Conservation (phyloP, 768 basidiomycete genomes). For the Hericium erinaceus region DNA sequence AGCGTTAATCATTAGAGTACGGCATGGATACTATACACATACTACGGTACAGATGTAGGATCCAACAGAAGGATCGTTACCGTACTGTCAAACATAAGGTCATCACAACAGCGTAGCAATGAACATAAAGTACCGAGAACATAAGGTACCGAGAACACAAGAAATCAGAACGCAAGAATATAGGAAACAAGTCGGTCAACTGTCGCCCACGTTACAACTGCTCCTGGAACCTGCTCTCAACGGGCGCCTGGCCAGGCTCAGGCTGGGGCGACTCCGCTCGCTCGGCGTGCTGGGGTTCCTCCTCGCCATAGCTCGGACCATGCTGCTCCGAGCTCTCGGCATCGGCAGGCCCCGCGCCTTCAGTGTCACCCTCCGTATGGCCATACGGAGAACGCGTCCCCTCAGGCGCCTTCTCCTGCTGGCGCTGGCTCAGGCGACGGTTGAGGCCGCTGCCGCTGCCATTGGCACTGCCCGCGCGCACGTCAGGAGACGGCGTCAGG, state of each 20-base stretch:
- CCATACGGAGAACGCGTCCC: constrained; percentile 31
- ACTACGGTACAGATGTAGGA: too few species aligned
- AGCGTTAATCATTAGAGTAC: too few species aligned
- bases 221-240: not conserved
- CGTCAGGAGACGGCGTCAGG: constrained; percentile 6
- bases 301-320: not conserved
- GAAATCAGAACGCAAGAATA: too few species aligned
- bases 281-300: not conserved
- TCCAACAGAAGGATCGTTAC: too few species aligned
- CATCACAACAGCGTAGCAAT: too few species aligned
- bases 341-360: constrained; percentile 6
- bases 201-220: not conserved
- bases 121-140: too few species aligned
- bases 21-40: too few species aligned
- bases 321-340: not conserved
- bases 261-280: not conserved
- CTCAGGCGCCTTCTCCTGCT: constrained; percentile 68
- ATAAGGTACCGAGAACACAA: too few species aligned
- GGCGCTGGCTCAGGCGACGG: constrained; percentile 46
- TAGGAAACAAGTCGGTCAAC: too few species aligned
- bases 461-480: constrained; percentile 7
- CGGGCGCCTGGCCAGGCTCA: not conserved
- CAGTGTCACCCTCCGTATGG: constrained; percentile 15
- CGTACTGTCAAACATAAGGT: too few species aligned
- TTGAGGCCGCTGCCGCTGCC: constrained; percentile 25